These are phyloP conservation scores for Parachaetomium inaequale DNA, from an alignment of 495 filamentous ascomycete species.

Conservation along the genomic window DNA sequence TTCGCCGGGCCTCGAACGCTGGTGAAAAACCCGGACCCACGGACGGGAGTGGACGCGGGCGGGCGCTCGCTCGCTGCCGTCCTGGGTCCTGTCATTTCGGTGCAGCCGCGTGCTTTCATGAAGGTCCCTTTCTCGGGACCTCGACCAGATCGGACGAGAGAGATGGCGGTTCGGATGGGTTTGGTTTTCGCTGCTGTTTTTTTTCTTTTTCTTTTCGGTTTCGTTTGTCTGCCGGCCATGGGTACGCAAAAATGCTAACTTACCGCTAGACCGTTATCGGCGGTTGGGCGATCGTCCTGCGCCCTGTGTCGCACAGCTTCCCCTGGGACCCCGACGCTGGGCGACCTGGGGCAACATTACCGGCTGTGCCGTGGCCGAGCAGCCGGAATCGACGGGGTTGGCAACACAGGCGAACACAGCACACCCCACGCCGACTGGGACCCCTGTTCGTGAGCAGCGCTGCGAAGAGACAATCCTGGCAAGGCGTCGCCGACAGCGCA, in stretches of 20 bases:
- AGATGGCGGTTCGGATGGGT: background rate
- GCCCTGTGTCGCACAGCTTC: constrained; percentile 9
- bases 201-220: background rate
- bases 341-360: constrained; percentile 15
- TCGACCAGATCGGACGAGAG: background rate
- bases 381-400: constrained; percentile 26
- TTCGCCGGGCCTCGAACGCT: background rate
- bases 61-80: constrained; percentile 6
- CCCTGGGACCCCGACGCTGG: background rate
- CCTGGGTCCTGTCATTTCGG: constrained; percentile 17
- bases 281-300: background rate
- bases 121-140: constrained; percentile 4
- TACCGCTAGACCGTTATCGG: constrained; percentile 10
- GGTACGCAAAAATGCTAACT: constrained; percentile 1
- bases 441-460: background rate
- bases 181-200: background rate
- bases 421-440: background rate
- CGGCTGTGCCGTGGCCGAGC: constrained; percentile 30
- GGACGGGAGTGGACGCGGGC: constrained; percentile 1
- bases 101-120: background rate
- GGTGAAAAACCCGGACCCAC: background rate
- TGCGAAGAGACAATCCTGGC: background rate
- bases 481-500: constrained; percentile 4
- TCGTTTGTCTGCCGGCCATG: background rate
- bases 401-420: constrained; percentile 10